These are phyloP conservation scores for Leptodontidium sp. DNA, from an alignment of 2,329 filamentous ascomycete species.

Conservation along the genomic window DNA sequence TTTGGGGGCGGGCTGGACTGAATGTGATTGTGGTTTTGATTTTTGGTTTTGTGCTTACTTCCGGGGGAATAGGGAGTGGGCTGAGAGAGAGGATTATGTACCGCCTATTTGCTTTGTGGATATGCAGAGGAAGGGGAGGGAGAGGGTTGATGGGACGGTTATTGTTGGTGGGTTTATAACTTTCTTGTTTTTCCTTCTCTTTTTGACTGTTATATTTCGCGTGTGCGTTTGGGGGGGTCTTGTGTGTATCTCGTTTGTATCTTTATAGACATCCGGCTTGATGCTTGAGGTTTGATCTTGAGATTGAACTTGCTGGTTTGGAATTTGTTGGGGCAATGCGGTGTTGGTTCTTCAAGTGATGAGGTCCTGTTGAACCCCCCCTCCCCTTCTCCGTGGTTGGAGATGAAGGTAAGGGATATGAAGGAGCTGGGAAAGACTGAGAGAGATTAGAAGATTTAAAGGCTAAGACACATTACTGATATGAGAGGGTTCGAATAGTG, in stretches of 20 bases:
- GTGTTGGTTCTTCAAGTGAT: no score
- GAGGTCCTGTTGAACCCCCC: no score
- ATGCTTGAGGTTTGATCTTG: no score
- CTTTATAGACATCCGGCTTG: no score
- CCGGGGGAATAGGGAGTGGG: conserved; percentile 32
- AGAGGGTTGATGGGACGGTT: conserved; percentile 39
- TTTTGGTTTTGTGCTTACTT: not conserved
- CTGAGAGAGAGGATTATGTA: conserved; percentile 25
- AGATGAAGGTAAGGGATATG: no score
- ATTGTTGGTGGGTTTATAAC: conserved; percentile 34
- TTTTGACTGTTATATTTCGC: no score
- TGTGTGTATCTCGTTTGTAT: no score
- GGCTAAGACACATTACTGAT: not conserved
- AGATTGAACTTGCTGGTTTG: no score
- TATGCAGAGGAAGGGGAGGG: conserved; percentile 40
- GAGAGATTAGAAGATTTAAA: not conserved
- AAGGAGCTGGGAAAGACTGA: not conserved
- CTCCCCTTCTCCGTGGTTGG: no score
- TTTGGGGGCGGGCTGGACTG: no score
- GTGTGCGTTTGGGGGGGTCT: no score
- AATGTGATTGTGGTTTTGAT: not conserved
- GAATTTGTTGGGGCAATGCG: no score
- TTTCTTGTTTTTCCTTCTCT: not conserved
- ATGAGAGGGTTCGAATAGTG: conserved; percentile 23
- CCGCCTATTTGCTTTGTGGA: conserved; percentile 35